A percentile compares a stretch with the other conserved stretches of the same genome.
Conservation (phyloP, 2,329 filamentous ascomycete genomes). For the Purpureocillium lavendulum region DNA sequence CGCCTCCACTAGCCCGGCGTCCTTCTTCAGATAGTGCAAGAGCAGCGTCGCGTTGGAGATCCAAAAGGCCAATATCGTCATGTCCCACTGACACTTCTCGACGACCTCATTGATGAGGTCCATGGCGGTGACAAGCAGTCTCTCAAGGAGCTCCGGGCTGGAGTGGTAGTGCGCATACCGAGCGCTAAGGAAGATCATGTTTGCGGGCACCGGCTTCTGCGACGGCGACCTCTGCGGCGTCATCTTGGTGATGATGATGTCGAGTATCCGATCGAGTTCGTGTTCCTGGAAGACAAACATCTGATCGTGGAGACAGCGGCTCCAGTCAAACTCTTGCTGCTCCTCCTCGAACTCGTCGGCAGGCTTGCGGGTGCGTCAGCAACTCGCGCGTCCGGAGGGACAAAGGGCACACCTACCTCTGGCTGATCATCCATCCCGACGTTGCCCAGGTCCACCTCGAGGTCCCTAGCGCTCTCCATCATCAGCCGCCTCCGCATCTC, state of each 20-base stretch:
- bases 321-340: slow-evolving; percentile 92
- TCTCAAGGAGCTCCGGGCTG: slow-evolving; percentile 72
- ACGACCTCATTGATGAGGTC: slow-evolving; percentile 96
- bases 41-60: slow-evolving; percentile 93
- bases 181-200: slow-evolving; percentile 92
- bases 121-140: slow-evolving; percentile 77
- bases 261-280: slow-evolving; percentile 83
- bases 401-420: slow-evolving; percentile 50
- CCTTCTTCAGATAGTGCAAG: slow-evolving; percentile 96
- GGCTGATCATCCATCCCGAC: slow-evolving; percentile 92
- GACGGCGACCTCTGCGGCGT: slow-evolving; percentile 88
- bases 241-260: slow-evolving; percentile 97
- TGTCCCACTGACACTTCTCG: slow-evolving; percentile 96
- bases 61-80: slow-evolving; percentile 99
- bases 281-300: slow-evolving; percentile 99
- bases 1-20: slow-evolving; percentile 68
- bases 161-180: slow-evolving; percentile 96
- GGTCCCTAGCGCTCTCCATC: slow-evolving; percentile 97
- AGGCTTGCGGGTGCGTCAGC: slow-evolving; percentile 34
- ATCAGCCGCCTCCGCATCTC: slow-evolving; percentile 94
- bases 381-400: background rate
- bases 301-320: slow-evolving; percentile 87
- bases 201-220: slow-evolving; percentile 96
- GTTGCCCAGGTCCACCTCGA: slow-evolving; percentile 94
- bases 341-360: slow-evolving; percentile 81